Conservation (phyloP, 345 rosid genomes). For the Citrus hindsii region DNA sequence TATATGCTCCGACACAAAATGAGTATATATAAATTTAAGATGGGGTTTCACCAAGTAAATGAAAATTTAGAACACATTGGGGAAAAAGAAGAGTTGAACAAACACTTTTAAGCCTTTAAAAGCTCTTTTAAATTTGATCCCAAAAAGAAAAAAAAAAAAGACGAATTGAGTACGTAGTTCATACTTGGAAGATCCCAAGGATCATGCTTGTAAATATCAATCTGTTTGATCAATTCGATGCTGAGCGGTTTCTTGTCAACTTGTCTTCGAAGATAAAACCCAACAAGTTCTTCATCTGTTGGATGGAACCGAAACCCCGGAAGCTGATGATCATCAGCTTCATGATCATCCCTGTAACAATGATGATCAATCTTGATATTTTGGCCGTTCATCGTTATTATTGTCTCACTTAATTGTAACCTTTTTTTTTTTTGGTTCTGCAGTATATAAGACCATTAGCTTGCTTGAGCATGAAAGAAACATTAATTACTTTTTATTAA, state of each 20-base stretch:
- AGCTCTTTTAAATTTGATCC: too few species aligned
- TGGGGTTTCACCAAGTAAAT: too few species aligned
- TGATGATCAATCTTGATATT: not conserved
- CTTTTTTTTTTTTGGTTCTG: too few species aligned
- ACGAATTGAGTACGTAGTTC: slow-evolving; percentile 8
- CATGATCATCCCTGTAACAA: not conserved
- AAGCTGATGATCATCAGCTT: slow-evolving; percentile 21
- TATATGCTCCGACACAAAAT: too few species aligned
- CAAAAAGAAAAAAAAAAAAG: not conserved
- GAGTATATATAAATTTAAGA: too few species aligned
- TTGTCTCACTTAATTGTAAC: too few species aligned
- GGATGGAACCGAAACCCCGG: slow-evolving; percentile 97
- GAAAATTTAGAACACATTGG: too few species aligned
- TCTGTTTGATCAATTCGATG: slow-evolving; percentile 60
- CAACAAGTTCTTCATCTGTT: slow-evolving; percentile 80
- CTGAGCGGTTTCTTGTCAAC: slow-evolving; percentile 53
- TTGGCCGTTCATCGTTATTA: not conserved
- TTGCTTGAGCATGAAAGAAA: not conserved
- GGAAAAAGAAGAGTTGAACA: too few species aligned
- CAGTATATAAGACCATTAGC: too few species aligned
- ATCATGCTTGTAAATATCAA: slow-evolving; percentile 82
- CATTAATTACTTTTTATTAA: not conserved
- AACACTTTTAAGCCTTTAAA: too few species aligned
- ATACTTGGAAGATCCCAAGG: slow-evolving; percentile 98
- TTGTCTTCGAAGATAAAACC: slow-evolving; percentile 72